A percentile compares a stretch with the other conserved stretches of the same genome.
These are phyloP conservation scores for Aspergillus glaucus DNA, from an alignment of 2,329 filamentous ascomycete species.

Conservation along the genomic window DNA sequence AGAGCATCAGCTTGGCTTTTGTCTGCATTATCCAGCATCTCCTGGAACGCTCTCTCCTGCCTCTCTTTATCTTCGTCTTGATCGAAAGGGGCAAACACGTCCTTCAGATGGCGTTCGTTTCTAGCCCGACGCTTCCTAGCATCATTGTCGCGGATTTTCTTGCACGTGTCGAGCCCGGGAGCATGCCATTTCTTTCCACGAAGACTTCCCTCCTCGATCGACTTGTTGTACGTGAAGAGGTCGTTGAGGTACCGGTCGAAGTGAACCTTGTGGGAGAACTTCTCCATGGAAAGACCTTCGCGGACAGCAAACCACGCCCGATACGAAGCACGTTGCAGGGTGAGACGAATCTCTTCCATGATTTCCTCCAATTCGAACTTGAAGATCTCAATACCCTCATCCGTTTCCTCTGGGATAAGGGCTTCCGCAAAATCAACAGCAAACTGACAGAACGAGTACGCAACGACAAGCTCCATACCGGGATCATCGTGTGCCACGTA, in stretches of 20 bases:
- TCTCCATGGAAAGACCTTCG: conserved; percentile 10
- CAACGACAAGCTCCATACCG: conserved; percentile 27
- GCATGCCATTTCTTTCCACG: conserved; percentile 9
- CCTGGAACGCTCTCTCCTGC: conserved; percentile 4
- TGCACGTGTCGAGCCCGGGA: conserved; percentile 15
- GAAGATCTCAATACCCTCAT: background rate
- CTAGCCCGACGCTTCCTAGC: conserved; percentile 6
- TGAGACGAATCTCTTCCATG: conserved; percentile 19
- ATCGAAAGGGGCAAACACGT: conserved; percentile 13
- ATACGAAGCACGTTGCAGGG: conserved; percentile 21
- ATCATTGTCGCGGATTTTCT: conserved; percentile 13
- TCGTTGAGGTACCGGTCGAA: conserved; percentile 16
- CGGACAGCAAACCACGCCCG: conserved; percentile 23
- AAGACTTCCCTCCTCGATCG: conserved; percentile 10
- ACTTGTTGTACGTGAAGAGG: conserved; percentile 17
- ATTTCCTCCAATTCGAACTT: conserved; percentile 9
- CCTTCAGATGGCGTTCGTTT: conserved; percentile 10
- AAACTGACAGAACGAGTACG: conserved; percentile 25
- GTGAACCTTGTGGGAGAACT: conserved; percentile 6
- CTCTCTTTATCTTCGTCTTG: background rate
- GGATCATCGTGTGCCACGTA: conserved; percentile 15
- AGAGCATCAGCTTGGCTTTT: background rate
- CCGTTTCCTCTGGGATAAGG: conserved; percentile 7
- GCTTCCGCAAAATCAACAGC: conserved; percentile 21
- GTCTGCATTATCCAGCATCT: conserved; percentile 7